phyloP scores from a whole-genome alignment of 2,329 filamentous ascomycete species.

The Passalora sequoiae region DNA sequence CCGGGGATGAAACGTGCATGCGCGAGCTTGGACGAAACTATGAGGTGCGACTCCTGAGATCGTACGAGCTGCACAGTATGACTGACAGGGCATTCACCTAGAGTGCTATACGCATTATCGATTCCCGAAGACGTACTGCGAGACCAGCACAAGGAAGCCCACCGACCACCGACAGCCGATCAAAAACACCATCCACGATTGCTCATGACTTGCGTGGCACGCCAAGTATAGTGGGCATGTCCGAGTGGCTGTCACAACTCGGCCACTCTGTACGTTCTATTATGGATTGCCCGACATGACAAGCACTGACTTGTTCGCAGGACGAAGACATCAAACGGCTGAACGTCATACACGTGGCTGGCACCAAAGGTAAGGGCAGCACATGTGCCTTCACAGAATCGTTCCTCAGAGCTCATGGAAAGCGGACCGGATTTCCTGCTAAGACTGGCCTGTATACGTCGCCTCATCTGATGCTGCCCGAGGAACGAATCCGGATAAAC shows the following conservation, averaged over 20 bases:
- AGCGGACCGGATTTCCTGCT: constrained; percentile 33
- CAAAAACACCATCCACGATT: too few species aligned
- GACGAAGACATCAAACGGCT: constrained; percentile 18
- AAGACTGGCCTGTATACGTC: constrained; percentile 73
- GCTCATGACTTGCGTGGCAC: constrained; percentile 18
- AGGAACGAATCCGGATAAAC: constrained; percentile 77
- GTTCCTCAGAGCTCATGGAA: constrained; percentile 56
- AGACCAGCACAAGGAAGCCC: too few species aligned
- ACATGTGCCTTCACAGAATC: constrained; percentile 75
- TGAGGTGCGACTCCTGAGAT: too few species aligned
- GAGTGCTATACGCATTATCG: too few species aligned
- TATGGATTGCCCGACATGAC: background rate
- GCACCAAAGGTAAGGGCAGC: constrained; percentile 90
- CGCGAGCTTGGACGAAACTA: too few species aligned
- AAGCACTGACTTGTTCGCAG: constrained; percentile 7
- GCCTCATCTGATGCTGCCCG: constrained; percentile 72
- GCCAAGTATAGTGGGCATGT: constrained; percentile 24
- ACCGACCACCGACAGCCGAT: too few species aligned
- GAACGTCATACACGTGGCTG: constrained; percentile 70
- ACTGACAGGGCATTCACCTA: too few species aligned
- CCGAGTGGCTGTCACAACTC: constrained; percentile 21
- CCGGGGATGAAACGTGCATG: too few species aligned
- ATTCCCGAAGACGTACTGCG: too few species aligned
- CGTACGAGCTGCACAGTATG: too few species aligned
- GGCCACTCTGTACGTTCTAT: constrained; percentile 19